phyloP scores from a whole-genome alignment of 352 stramenopile genomes.

The Phytophthora rubi region DNA sequence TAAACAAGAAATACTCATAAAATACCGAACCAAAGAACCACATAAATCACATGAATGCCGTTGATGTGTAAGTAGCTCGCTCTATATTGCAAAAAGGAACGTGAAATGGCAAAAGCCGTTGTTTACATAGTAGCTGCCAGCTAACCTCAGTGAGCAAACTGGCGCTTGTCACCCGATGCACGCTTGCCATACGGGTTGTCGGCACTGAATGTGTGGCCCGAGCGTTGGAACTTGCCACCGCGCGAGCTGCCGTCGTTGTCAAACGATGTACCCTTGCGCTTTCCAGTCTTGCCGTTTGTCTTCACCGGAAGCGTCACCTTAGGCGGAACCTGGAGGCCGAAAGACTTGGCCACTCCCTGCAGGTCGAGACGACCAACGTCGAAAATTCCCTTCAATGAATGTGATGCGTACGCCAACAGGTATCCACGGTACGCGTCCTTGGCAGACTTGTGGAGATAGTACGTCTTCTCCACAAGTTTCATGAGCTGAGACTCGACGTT shows the following conservation, averaged over 20 bases:
- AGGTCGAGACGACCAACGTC: constrained; percentile 98
- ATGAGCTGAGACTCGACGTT: constrained; percentile 98
- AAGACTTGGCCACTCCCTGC: constrained; percentile 95
- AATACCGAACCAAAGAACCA: too few relatives aligned
- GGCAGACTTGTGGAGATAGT: constrained; percentile 98
- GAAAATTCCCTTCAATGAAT: constrained; percentile 99
- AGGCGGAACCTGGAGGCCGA: constrained; percentile 97
- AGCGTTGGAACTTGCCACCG: constrained; percentile 70
- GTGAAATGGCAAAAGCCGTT: constrained; percentile 24
- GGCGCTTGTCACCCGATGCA: constrained; percentile 87
- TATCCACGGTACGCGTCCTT: constrained; percentile 98
- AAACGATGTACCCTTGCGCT: constrained; percentile 71
- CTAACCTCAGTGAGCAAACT: constrained; percentile 87
- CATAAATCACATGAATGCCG: too few relatives aligned
- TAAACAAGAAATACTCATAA: neutral
- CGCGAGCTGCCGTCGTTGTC: constrained; percentile 55
- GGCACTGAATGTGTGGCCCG: constrained; percentile 97
- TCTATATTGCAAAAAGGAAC: constrained; percentile 43
- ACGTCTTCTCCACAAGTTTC: constrained; percentile 99
- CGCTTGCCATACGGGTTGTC: constrained; percentile 98
- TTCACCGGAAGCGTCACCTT: constrained; percentile 96
- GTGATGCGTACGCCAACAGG: constrained; percentile 97
- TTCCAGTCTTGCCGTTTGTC: constrained; percentile 79
- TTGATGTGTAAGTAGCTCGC: constrained; percentile 19
- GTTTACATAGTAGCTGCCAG: constrained; percentile 36